phyloP scores from a whole-genome alignment of 345 rosid species.

The Zanthoxylum bungeanum region DNA sequence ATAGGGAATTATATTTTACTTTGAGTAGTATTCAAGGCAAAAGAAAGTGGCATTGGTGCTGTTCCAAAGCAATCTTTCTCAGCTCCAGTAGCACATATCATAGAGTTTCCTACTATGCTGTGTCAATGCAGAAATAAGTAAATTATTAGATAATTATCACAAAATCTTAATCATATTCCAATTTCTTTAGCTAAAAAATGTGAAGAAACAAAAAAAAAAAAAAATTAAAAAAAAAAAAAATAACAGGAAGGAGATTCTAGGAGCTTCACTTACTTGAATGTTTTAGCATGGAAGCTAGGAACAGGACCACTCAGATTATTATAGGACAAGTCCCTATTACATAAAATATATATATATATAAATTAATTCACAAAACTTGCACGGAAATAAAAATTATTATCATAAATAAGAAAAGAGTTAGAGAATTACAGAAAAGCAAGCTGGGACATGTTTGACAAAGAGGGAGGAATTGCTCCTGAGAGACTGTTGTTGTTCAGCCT shows the following conservation, averaged over 20 bases:
- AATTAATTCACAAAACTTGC: neutral
- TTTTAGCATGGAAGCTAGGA: constrained; percentile 46
- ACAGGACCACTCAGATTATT: constrained; percentile 62
- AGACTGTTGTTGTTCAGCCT: constrained; percentile 77
- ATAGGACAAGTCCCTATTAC: constrained; percentile 54
- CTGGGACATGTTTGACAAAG: constrained; percentile 71
- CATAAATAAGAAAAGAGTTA: neutral
- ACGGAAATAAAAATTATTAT: neutral
- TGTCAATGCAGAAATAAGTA: neutral
- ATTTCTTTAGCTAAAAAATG: constrained; percentile 6
- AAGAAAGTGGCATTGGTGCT: constrained; percentile 43
- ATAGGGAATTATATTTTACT: constrained; percentile 36
- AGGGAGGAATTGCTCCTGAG: constrained; percentile 62
- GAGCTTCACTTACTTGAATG: constrained; percentile 72
- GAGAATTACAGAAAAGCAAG: constrained; percentile 76
- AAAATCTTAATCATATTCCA: neutral
- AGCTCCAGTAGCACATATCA: constrained; percentile 68
- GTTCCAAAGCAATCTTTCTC: constrained; percentile 63
- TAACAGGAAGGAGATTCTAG: constrained; percentile 1
- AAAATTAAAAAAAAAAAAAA: too few species aligned
- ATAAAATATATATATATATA: neutral
- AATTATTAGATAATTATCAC: neutral
- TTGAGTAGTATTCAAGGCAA: constrained; percentile 45
- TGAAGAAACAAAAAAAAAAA: too few species aligned
- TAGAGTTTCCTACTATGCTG: constrained; percentile 84